Evolutionary conservation across 768 basidiomycete genomes (phyloP), one percentile per base, ranked within the genome.

Genomic region (Collybia sp.): DNA sequence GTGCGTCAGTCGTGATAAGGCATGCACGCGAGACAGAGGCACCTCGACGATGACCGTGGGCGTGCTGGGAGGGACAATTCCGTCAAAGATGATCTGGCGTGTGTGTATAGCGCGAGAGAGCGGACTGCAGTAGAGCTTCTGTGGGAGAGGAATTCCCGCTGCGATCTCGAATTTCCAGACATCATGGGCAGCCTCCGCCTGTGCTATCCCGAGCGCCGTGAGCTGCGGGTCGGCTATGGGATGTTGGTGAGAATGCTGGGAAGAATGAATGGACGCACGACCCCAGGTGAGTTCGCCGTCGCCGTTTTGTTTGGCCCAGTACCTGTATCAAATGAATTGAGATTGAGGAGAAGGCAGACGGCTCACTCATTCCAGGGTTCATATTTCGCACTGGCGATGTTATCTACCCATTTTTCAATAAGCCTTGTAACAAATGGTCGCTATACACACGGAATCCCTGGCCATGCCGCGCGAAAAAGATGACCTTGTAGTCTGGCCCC

Each of bases 71-170:
- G 36, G 34, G 20, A 51, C 11, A 35, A 53, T 13, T 17, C 52
- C 58, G 2, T 56, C 59, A 48, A 76, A 77, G 2, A 71, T 70
- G 47, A 70, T 50, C 32, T 64, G 54, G 40, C 64, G 60, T 0
- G 77, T 79, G 31, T 64, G 60, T 42, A 73, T 58, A 12, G 77
- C 77, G 3, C 77, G 64, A 25, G 62, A 67, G 45, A 78, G 56
- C 12, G 77, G 76, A 34, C 75, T 78, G 36, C 58, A 61, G 47
- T 72, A 79, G 31, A 73, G 57, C 19, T 54, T 62, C 47, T 65
- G 54, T 0, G 79, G 77, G 15, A 72, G 50, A 15, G 73, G 73
- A 2, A 77, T 58, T 12, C 40, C 44, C 19, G 31, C 25, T 9
- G 11, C 15, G 18, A 66, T 45, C 51, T 76, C 78, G 3, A 45